Evolutionary conservation across 345 rosid species (phyloP).

Genomic region (Euclidium syriacum): DNA sequence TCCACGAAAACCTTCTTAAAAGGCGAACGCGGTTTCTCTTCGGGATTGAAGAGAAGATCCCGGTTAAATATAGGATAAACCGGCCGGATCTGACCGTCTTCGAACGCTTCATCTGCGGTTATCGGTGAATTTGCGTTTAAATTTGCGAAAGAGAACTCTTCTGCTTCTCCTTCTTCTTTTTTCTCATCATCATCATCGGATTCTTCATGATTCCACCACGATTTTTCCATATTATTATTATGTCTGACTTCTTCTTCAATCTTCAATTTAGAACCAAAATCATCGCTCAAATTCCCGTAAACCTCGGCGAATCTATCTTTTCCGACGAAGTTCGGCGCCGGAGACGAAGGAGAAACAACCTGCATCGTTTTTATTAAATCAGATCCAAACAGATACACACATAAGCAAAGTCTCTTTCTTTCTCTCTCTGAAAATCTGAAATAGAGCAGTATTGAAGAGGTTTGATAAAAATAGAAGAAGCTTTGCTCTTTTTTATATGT

Average conservation of each 20-base stretch:
- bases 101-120: constrained; percentile 43
- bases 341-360: constrained; percentile 22
- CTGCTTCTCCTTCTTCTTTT: constrained; percentile 27
- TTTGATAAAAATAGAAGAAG: constrained; percentile 24
- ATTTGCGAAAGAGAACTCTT: constrained; percentile 47
- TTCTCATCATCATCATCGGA: neutral
- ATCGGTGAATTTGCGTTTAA: constrained; percentile 36
- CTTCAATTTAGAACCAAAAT: constrained; percentile 18
- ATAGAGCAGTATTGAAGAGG: constrained; percentile 3
- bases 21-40: constrained; percentile 30
- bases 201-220: constrained; percentile 1
- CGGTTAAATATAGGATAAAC: constrained; percentile 41
- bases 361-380: constrained; percentile 18
- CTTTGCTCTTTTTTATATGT: constrained; percentile 13
- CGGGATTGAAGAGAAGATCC: constrained; percentile 12
- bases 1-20: constrained; percentile 52
- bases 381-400: neutral
- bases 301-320: constrained; percentile 17
- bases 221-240: neutral
- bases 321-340: neutral
- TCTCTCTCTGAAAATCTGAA: neutral
- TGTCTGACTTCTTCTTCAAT: neutral
- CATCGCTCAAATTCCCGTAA: constrained; percentile 3
- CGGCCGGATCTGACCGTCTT: constrained; percentile 54
- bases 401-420: neutral